Conservation (phyloP, 768 basidiomycete species). For the Infundibulicybe gibba region DNA sequence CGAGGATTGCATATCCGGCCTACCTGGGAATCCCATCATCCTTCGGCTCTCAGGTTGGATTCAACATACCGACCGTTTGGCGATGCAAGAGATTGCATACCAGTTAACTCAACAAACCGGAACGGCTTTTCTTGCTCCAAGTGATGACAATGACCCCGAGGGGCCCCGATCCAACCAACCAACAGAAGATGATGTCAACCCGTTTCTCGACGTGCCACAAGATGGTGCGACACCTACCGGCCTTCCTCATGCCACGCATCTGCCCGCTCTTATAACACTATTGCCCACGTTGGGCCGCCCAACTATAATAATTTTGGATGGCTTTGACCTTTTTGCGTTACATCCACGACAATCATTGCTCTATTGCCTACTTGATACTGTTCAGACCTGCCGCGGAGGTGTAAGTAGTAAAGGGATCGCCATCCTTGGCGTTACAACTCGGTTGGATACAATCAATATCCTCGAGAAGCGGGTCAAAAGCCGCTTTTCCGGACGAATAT, state of each 20-base stretch:
- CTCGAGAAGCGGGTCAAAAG: conserved; percentile 98
- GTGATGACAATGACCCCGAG: conserved; percentile 27
- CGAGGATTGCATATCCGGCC: conserved; percentile 46
- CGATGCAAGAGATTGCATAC: conserved; percentile 88
- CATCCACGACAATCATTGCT: conserved; percentile 91
- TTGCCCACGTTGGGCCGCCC: conserved; percentile 79
- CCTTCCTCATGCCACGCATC: conserved; percentile 64
- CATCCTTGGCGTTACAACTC: conserved; percentile 82
- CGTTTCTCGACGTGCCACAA: conserved; percentile 37
- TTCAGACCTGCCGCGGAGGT: conserved; percentile 74
- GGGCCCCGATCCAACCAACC: conserved; percentile 15
- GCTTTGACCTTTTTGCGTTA: conserved; percentile 89
- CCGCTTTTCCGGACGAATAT: conserved; percentile 89
- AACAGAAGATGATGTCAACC: conserved; percentile 39
- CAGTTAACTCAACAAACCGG: conserved; percentile 81
- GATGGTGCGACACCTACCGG: conserved; percentile 19
- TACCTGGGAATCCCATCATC: conserved; percentile 57
- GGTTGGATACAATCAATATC: conserved; percentile 83
- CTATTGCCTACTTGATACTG: conserved; percentile 94
- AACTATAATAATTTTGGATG: conserved; percentile 81
- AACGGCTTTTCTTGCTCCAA: conserved; percentile 43
- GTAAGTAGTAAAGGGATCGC: conserved; percentile 65
- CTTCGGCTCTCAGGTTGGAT: conserved; percentile 83
- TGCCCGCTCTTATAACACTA: conserved; percentile 70
- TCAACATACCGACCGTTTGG: conserved; percentile 82